Evolutionary conservation across 2,329 filamentous ascomycete species (phyloP).

Genomic region (Fusarium annulatum): DNA sequence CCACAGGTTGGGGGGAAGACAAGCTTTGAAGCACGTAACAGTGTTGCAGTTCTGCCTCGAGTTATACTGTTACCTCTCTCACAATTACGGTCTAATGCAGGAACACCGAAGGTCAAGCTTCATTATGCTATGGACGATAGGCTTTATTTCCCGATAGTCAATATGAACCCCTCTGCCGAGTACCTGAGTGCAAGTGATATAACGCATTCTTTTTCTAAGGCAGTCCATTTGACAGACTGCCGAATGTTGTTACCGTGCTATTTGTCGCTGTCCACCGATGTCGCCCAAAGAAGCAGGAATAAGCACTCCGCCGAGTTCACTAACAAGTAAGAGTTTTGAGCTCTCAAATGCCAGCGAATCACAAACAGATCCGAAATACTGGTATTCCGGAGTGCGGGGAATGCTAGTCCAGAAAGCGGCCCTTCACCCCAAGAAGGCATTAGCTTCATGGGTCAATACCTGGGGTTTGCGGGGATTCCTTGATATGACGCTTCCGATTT

Average conservation of each 20-base stretch:
- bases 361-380: background rate
- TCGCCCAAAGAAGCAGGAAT: background rate
- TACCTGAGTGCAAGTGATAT: background rate
- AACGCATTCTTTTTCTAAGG: background rate
- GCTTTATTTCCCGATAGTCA: background rate
- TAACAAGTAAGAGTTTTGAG: background rate
- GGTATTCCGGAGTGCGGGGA: background rate
- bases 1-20: background rate
- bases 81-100: too few relatives aligned
- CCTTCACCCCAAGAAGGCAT: background rate
- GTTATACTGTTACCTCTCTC: background rate
- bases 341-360: background rate
- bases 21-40: background rate
- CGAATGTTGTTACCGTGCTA: background rate
- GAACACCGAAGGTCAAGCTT: background rate
- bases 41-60: background rate
- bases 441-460: background rate
- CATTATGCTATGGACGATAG: accelerated
- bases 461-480: background rate
- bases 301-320: background rate
- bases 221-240: background rate
- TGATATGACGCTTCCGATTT: background rate
- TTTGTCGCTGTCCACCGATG: background rate
- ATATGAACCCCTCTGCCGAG: background rate
- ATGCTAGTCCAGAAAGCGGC: background rate